A percentile compares a stretch with the other conserved stretches of the same genome.
phyloP scores from a whole-genome alignment of 805 yeast species.

The Starmerella stigmatis region DNA sequence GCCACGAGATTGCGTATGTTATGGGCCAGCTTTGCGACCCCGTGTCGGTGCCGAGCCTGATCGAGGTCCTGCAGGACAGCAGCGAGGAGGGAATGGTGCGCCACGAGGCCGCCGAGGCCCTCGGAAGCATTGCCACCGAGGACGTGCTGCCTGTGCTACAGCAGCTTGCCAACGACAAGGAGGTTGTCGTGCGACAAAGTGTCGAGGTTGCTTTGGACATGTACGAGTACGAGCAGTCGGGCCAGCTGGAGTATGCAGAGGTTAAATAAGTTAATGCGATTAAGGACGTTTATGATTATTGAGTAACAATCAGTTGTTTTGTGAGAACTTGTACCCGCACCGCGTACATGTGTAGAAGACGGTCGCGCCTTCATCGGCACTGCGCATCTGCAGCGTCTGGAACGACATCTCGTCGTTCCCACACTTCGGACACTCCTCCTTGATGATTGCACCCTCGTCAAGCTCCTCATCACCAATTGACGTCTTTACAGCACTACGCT shows the following conservation, averaged over 20 bases:
- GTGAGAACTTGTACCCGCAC: constrained; percentile 89
- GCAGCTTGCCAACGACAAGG: constrained; percentile 67
- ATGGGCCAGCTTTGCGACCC: constrained; percentile 96
- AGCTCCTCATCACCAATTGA: constrained; percentile 61
- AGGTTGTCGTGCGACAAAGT: constrained; percentile 86
- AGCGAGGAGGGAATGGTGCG: constrained; percentile 96
- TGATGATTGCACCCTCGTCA: constrained; percentile 92
- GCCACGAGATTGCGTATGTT: constrained; percentile 96
- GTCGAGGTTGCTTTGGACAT: constrained; percentile 96
- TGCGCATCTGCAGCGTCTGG: constrained; percentile 89
- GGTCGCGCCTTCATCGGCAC: constrained; percentile 98
- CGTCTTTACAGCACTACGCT: constrained; percentile 86
- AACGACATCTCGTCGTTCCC: constrained; percentile 97
- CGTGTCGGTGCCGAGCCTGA: constrained; percentile 75
- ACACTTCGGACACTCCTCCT: constrained; percentile 98
- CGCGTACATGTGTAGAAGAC: constrained; percentile 92
- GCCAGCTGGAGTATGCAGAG: constrained; percentile 65
- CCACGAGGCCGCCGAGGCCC: constrained; percentile 98
- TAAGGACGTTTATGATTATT: constrained; percentile 2
- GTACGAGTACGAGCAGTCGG: constrained; percentile 90
- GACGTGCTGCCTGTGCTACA: constrained; percentile 85
- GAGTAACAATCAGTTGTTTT: constrained; percentile 70
- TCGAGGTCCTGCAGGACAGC: constrained; percentile 66
- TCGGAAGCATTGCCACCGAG: constrained; percentile 93
- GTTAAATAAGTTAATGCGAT: constrained; percentile 14